phyloP scores from a whole-genome alignment of 2,329 filamentous ascomycete species.

The Uncinocarpus reesii region DNA sequence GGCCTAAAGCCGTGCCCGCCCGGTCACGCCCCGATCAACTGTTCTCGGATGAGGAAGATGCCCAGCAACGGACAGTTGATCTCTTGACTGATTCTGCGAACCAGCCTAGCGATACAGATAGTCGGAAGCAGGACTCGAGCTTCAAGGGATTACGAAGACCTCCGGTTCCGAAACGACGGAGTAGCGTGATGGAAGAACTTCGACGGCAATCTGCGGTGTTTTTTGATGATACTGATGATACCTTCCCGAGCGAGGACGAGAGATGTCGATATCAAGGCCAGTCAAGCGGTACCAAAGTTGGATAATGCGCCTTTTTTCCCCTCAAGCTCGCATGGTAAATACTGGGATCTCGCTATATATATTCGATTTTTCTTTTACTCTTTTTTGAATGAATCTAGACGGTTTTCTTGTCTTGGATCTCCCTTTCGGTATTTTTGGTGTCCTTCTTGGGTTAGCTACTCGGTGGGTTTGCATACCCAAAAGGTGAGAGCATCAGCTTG shows the following conservation, averaged over 20 bases:
- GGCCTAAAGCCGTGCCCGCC: slow-evolving; percentile 15
- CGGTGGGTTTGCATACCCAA: too few relatives aligned
- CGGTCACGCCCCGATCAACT: slow-evolving; percentile 1
- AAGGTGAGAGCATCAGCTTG: background rate
- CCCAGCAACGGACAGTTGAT: slow-evolving; percentile 9
- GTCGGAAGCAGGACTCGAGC: slow-evolving; percentile 19
- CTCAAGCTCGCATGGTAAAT: too few relatives aligned
- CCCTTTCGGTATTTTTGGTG: background rate
- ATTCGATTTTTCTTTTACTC: background rate
- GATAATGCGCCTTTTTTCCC: background rate
- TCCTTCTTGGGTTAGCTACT: too few relatives aligned
- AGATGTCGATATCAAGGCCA: background rate
- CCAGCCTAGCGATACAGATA: background rate
- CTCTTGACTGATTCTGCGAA: slow-evolving; percentile 9
- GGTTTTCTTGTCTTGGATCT: background rate
- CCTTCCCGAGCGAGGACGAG: slow-evolving; percentile 15
- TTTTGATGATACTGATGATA: slow-evolving; percentile 34
- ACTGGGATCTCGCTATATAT: background rate
- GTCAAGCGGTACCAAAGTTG: background rate
- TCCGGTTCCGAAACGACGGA: slow-evolving; percentile 22
- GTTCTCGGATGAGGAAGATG: background rate
- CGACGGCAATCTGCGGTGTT: slow-evolving; percentile 39
- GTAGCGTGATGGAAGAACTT: slow-evolving; percentile 36
- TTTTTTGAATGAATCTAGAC: background rate
- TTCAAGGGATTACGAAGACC: slow-evolving; percentile 19